Evolutionary conservation across 192 early-diverging fungal genomes (phyloP).

Genomic region (Mortierella hygrophila): DNA sequence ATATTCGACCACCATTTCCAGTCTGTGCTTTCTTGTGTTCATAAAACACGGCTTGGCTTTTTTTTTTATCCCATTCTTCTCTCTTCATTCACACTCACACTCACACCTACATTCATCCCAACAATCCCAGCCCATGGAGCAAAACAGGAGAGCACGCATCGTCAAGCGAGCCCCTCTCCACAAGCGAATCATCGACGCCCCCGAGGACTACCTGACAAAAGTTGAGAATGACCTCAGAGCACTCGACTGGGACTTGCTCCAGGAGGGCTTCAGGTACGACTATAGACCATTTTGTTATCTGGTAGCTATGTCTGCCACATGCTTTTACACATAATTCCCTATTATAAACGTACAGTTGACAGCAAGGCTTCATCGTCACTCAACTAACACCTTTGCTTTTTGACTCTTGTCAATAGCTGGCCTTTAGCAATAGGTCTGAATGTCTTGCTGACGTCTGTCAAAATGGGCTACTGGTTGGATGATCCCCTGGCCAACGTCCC

Average conservation of each 20-base stretch:
- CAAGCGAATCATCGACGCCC: constrained; percentile 29
- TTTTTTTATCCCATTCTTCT: background rate
- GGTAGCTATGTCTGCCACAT: background rate
- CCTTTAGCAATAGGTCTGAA: constrained; percentile 43
- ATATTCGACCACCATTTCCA: background rate
- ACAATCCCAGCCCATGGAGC: constrained; percentile 15
- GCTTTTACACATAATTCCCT: background rate
- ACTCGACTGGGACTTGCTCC: constrained; percentile 46
- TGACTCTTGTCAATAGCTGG: constrained; percentile 22
- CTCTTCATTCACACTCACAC: background rate
- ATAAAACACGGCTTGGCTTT: background rate
- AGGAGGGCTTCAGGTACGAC: constrained; percentile 41
- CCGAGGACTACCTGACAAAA: constrained; percentile 33
- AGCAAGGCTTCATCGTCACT: no score
- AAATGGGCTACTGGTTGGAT: constrained; percentile 55
- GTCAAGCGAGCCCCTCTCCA: constrained; percentile 25
- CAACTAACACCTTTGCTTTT: no score
- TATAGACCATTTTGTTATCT: no score
- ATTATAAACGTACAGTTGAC: background rate
- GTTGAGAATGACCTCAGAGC: constrained; percentile 43
- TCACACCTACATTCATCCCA: background rate
- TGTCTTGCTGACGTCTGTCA: constrained; percentile 26
- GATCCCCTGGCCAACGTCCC: constrained; percentile 37
- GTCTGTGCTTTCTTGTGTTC: background rate
- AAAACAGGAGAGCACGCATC: constrained; percentile 25